These are phyloP conservation scores for Saturnispora ahearnii DNA, from an alignment of 805 yeast species.

Conservation along the genomic window DNA sequence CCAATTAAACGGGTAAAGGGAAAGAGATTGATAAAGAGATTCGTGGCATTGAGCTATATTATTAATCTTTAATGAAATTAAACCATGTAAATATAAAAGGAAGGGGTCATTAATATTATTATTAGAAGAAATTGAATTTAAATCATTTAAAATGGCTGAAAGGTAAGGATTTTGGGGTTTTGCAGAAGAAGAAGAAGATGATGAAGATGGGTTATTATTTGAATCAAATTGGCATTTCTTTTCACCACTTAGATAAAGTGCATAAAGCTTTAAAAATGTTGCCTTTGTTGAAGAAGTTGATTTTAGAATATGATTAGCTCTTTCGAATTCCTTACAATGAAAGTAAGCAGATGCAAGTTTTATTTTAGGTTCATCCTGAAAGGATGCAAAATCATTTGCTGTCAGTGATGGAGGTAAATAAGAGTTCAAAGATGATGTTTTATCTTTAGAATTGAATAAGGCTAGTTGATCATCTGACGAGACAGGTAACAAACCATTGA, in stretches of 20 bases:
- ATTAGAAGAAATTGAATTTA: slow-evolving; percentile 25
- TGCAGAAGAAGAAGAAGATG: slow-evolving; percentile 15
- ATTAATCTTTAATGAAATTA: slow-evolving; percentile 53
- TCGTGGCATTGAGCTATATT: slow-evolving; percentile 53
- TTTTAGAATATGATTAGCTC: slow-evolving; percentile 56
- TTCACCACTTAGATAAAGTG: slow-evolving; percentile 70
- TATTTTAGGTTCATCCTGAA: neutral
- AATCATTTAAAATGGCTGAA: slow-evolving; percentile 33
- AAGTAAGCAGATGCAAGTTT: slow-evolving; percentile 62
- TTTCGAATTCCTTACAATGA: slow-evolving; percentile 74
- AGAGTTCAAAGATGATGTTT: neutral
- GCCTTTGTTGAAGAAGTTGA: slow-evolving; percentile 44
- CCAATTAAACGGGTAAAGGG: slow-evolving; percentile 81
- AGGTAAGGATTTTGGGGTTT: slow-evolving; percentile 25
- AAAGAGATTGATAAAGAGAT: slow-evolving; percentile 50
- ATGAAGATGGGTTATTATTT: slow-evolving; percentile 29
- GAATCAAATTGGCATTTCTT: slow-evolving; percentile 60
- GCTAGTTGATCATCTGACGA: slow-evolving; percentile 9
- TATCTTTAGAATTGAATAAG: slow-evolving; percentile 7
- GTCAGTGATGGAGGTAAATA: neutral
- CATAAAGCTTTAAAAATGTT: slow-evolving; percentile 56
- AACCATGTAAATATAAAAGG: slow-evolving; percentile 63
- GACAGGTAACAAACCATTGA: slow-evolving; percentile 10
- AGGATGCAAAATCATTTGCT: neutral
- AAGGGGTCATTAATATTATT: slow-evolving; percentile 40